Base-by-base conservation (phyloP, 306 rosid genomes). In the Cicer chorassanicum region DNA sequence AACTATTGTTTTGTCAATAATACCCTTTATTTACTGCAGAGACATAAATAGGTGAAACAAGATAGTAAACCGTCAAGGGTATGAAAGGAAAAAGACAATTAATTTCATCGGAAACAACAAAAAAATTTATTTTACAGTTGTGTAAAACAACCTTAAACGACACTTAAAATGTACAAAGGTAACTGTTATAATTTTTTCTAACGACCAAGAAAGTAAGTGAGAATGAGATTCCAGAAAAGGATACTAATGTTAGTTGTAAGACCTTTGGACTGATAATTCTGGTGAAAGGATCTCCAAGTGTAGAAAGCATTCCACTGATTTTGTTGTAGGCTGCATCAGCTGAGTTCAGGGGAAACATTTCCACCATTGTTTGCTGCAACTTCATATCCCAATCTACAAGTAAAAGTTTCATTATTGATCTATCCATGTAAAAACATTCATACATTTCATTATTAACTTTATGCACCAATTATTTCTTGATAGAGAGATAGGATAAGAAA, bases 261-360 rank as follows among this genome's bases (percentile, higher is more conserved):
- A 93, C 98, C 96, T 90, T 91, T 44, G 98, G 98, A 82, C 93
- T 94, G 79, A 94, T 88, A 54, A 94, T 91, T 77, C 95, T 86
- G 9, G 97, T 91, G 81, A 94, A 94, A 41, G 98, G 98, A 80
- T 94, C 98, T 55, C 98, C 98, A 54, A 94, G 98, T 15, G 98
- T 94, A 36, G 98, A 88, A 65, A 94, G 95, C 98, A 94, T 94
- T 78, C 93, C 97, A 56, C 98, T 84, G 87, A 94, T 80, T 84
- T 94, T 91, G 60, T 34, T 90, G 82, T 91, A 91, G 10, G 98
- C 98, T 38, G 92, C 97, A 81, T 94, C 98, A 0, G 90, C 92
- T 9, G 98, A 88, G 62, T 84, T 83, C 78, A 94, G 87, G 50
- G 97, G 95, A 86, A 94, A 94, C 90, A 94, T 94, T 81, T 94